Conservation (phyloP, 192 early-diverging fungal genomes). For the Pilaira anomala region DNA sequence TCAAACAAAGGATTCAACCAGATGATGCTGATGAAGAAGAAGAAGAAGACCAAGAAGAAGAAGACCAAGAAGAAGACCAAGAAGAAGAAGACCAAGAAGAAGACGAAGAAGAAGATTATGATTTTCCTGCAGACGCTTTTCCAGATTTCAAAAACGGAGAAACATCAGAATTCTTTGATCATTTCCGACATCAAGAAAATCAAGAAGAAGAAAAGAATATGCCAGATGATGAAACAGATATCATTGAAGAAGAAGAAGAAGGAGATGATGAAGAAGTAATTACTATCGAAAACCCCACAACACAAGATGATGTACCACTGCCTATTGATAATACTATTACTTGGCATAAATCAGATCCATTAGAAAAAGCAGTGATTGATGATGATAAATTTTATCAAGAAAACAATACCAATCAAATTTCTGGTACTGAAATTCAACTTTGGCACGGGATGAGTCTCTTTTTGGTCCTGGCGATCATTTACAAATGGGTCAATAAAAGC, state of each 20-base stretch:
- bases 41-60: background rate
- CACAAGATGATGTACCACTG: background rate
- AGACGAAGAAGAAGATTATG: background rate
- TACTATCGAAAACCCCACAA: background rate
- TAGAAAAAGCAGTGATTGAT: background rate
- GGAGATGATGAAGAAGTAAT: background rate
- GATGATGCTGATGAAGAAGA: conserved; percentile 2
- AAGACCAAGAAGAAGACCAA: background rate
- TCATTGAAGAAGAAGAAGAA: background rate
- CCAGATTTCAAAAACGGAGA: conserved; percentile 10
- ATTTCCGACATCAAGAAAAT: background rate
- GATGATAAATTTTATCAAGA: background rate
- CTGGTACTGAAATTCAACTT: too few relatives aligned
- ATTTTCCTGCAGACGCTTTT: background rate
- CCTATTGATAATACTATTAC: background rate
- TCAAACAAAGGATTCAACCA: background rate
- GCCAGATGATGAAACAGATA: background rate
- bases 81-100: background rate
- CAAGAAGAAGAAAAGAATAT: background rate
- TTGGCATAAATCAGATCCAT: background rate
- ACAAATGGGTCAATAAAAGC: conserved; percentile 4
- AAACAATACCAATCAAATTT: background rate
- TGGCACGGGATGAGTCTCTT: conserved; percentile 1
- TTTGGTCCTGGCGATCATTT: background rate
- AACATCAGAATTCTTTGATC: conserved; percentile 7